Conservation (phyloP, 129 eudicot genomes). For the Arctium lappa region DNA sequence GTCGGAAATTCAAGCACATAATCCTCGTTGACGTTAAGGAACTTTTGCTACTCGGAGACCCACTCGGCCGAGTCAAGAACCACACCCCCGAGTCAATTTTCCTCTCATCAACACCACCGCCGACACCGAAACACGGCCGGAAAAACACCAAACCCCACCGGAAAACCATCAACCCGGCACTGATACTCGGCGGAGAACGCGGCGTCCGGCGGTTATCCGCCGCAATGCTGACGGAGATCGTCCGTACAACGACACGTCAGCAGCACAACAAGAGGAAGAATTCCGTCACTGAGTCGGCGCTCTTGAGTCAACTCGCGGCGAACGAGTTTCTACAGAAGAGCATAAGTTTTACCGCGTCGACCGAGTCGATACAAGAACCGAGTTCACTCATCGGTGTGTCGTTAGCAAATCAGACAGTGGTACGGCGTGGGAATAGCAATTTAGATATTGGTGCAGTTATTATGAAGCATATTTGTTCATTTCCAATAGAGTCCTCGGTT, state of each 20-base stretch:
- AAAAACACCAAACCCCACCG: conserved; percentile 40
- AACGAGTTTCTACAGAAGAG: conserved; percentile 52
- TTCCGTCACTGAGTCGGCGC: conserved; percentile 56
- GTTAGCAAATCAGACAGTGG: conserved; percentile 31
- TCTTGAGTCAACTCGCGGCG: conserved; percentile 66
- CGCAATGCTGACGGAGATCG: conserved; percentile 71
- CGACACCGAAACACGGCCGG: conserved; percentile 28
- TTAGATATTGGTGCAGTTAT: conserved; percentile 45
- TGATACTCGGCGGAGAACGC: conserved; percentile 66
- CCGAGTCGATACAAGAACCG: conserved; percentile 64
- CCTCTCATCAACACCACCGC: conserved; percentile 14
- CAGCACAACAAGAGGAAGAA: conserved; percentile 56
- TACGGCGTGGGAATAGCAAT: conserved; percentile 66
- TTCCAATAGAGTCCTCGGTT: conserved; percentile 53
- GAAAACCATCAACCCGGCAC: conserved; percentile 35
- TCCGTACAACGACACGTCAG: conserved; percentile 44
- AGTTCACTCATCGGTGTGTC: conserved; percentile 51
- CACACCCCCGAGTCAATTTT: conserved; percentile 62
- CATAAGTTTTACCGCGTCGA: conserved; percentile 36
- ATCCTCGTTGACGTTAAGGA: conserved; percentile 62
- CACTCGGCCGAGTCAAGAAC: conserved; percentile 58
- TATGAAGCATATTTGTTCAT: conserved; percentile 62
- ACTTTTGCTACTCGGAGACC: conserved; percentile 64
- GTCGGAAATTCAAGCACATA: conserved; percentile 55
- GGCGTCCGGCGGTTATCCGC: conserved; percentile 69